A percentile compares a stretch with the other conserved stretches of the same genome.
These are phyloP conservation scores for Heliosperma pusillum DNA, from an alignment of 148 eudicot species.

Conservation along the genomic window DNA sequence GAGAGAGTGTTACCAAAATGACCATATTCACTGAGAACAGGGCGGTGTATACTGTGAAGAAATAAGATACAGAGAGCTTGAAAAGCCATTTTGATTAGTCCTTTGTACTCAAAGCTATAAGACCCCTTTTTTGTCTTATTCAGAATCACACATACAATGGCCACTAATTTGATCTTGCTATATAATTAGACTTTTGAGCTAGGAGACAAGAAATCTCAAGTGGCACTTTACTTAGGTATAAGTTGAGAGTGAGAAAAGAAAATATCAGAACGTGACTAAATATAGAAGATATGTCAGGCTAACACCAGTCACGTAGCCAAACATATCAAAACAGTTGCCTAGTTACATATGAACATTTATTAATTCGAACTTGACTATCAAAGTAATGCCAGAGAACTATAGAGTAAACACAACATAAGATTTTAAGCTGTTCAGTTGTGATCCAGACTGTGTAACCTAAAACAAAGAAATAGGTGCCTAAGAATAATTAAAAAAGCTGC, in stretches of 20 bases:
- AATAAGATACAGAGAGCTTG: background rate
- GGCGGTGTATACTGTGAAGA: background rate
- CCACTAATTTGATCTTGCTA: too few relatives aligned
- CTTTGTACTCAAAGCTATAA: background rate
- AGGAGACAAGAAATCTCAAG: background rate
- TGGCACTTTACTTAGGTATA: background rate
- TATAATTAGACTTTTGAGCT: too few relatives aligned
- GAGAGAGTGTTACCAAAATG: too few relatives aligned
- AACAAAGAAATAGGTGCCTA: too few relatives aligned
- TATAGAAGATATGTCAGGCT: too few relatives aligned
- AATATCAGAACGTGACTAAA: too few relatives aligned
- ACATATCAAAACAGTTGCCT: background rate
- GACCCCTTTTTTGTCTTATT: too few relatives aligned
- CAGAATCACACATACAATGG: too few relatives aligned
- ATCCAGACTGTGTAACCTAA: too few relatives aligned
- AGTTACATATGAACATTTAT: background rate
- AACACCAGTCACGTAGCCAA: background rate
- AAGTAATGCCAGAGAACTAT: background rate
- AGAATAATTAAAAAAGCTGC: too few relatives aligned
- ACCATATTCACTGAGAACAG: background rate
- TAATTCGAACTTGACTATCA: background rate
- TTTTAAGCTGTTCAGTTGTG: background rate
- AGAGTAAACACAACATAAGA: background rate
- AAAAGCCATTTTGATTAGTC: background rate
- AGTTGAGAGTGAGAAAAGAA: too few relatives aligned